Evolutionary conservation across 1,284 basidiomycete species (phyloP).

Genomic region (Pseudozyma sp.): DNA sequence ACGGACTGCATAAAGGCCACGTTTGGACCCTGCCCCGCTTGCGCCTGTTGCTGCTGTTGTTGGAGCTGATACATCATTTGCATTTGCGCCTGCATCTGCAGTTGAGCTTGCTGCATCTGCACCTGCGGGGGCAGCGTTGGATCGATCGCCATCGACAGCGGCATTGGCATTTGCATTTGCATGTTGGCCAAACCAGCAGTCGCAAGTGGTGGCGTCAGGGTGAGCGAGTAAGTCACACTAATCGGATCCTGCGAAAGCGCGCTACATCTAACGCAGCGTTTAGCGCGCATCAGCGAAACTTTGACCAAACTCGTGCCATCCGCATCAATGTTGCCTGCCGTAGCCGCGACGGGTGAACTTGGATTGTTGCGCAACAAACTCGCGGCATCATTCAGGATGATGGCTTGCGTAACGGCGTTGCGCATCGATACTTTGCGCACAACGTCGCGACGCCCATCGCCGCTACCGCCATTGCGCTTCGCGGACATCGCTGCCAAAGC

Average conservation of each 20-base stretch:
- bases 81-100: conserved; percentile 28
- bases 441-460: conserved; percentile 17
- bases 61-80: conserved; percentile 25
- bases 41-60: conserved; percentile 18
- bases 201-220: background rate
- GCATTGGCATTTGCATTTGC: no score
- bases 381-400: conserved; percentile 22
- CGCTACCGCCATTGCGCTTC: conserved; percentile 7
- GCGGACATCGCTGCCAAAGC: conserved; percentile 33
- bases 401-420: conserved; percentile 31
- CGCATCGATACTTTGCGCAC: conserved; percentile 34
- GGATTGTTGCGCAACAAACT: conserved; percentile 10
- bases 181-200: background rate
- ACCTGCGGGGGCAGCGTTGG: conserved; percentile 27
- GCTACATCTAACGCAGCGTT: conserved; percentile 35
- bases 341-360: background rate
- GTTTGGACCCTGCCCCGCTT: background rate
- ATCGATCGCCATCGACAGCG: conserved; percentile 9
- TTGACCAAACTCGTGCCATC: conserved; percentile 3
- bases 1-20: no score
- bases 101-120: conserved; percentile 35
- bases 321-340: background rate
- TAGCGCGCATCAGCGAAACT: conserved; percentile 26
- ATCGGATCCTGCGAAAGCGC: conserved; percentile 39
- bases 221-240: conserved; percentile 11